Percentiles rank a stretch among this genome's conserved stretches.
Conservation (phyloP, 768 basidiomycete species). For the Boletus vermiculosoides region DNA sequence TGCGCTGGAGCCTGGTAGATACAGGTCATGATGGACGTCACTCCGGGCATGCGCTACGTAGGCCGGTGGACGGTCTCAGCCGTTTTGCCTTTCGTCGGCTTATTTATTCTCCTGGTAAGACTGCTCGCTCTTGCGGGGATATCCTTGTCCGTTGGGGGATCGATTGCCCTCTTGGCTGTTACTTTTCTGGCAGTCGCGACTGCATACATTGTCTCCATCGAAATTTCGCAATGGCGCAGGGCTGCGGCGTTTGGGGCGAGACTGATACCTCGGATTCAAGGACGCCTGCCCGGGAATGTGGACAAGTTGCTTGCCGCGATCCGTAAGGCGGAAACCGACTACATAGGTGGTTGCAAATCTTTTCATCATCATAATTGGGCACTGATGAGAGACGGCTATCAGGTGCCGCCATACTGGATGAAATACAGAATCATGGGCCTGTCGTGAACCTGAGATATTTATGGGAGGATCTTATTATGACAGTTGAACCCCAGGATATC, state of each 20-base stretch:
- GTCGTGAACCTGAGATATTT: conserved; percentile 45
- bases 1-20: neutral
- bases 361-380: neutral
- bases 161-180: conserved; percentile 5
- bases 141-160: conserved; percentile 4
- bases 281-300: conserved; percentile 34
- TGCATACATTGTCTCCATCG: neutral
- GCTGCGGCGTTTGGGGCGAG: conserved; percentile 29
- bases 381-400: neutral
- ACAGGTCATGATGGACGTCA: neutral
- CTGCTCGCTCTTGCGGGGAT: conserved; percentile 11
- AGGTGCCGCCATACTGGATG: conserved; percentile 29
- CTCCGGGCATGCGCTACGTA: conserved; percentile 27
- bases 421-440: conserved; percentile 25
- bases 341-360: conserved; percentile 31
- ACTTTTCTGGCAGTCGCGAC: conserved; percentile 2
- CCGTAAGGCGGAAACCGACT: conserved; percentile 27
- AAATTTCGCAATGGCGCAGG: conserved; percentile 11
- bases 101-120: conserved; percentile 14
- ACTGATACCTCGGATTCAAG: conserved; percentile 31
- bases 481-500: conserved; percentile 48
- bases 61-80: conserved; percentile 13
- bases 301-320: conserved; percentile 32
- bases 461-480: conserved; percentile 50
- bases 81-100: conserved; percentile 10